Base-by-base conservation (phyloP, 2,329 filamentous ascomycete species). In the Periglandula ipomoeae region DNA sequence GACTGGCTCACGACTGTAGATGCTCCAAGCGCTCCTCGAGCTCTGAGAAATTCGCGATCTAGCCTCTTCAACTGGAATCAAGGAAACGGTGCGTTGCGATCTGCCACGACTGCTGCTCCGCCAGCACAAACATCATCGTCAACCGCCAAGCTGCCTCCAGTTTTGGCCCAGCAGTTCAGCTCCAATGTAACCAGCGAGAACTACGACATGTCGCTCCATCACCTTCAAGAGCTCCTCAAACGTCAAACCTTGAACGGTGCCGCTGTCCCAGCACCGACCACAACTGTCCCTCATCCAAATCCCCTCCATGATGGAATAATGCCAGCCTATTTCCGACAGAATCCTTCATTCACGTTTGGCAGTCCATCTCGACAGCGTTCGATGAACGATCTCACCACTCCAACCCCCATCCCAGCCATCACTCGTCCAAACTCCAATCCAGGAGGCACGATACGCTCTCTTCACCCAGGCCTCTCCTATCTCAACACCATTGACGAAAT, bases 1-100 rank as follows among this genome's bases (percentile, higher is more conserved):
- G 38, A 43, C 32, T 50, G 48, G 48, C 48, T 50, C 34, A 50
- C 48, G 4, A 50, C 47, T 22, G 34, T 48, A 27, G n/a, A 46
- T 30, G 17, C 34, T 15, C 38, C 32, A 17, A 17, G 22, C 17
- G 44, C 38, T 10, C 27, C 40, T 20, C 26, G 41, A 23, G 15
- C 37, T 22, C 34, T 46, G 34, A n/a, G 11, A 30, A 17, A 8
- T 44, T 49, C 35, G 34, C n/a, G 23, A 13, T n/a, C 22, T 17
- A 13, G 22, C 13, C 26, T 32, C 11, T 22, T 46, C 35, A 23
- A 23, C 22, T 27, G 43, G 27, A 17, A 43, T 27, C 30, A 39
- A 11, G 13, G 22, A 5, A 17, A 10, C 11, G n/a, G 10, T 26
- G 37, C 19, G 19, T 34, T 37, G 8, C 24, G 10, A 13, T 47